Conservation (phyloP, 345 rosid species). For the Populus pruinosa region DNA sequence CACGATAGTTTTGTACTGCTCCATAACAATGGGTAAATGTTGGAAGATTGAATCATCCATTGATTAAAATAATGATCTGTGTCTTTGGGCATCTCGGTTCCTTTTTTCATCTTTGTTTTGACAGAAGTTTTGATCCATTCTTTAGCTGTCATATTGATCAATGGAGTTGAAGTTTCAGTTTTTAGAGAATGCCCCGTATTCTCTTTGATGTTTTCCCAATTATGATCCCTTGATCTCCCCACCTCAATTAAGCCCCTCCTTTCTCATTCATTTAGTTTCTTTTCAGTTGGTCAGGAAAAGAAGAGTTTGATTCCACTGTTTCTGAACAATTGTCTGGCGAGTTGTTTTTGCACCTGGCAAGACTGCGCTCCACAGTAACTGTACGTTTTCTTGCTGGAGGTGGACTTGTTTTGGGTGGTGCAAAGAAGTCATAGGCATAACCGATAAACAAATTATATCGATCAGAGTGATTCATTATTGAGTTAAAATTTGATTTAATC, state of each 20-base stretch:
- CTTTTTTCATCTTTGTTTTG: neutral
- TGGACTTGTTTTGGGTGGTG: neutral
- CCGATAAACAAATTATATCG: too few relatives aligned
- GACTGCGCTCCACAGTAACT: neutral
- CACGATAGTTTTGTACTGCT: neutral
- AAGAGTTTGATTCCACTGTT: neutral
- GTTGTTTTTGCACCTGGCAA: neutral
- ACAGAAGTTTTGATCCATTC: neutral
- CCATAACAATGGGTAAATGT: neutral
- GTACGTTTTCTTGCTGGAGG: neutral
- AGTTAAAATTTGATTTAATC: too few relatives aligned
- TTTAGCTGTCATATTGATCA: neutral
- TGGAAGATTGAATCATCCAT: slow-evolving; percentile 12
- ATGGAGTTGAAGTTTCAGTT: neutral
- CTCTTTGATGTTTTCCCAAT: neutral
- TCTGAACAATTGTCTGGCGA: neutral
- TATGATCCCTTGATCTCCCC: neutral
- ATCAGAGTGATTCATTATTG: too few relatives aligned
- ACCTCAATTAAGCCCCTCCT: neutral
- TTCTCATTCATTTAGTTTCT: neutral
- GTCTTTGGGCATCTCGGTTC: neutral
- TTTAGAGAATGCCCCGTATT: neutral
- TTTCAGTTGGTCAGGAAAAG: neutral
- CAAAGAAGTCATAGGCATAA: neutral
- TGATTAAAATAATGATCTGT: slow-evolving; percentile 13